Evolutionary conservation across 2,329 filamentous ascomycete genomes (phyloP).

Genomic region (Cordyceps javanica): DNA sequence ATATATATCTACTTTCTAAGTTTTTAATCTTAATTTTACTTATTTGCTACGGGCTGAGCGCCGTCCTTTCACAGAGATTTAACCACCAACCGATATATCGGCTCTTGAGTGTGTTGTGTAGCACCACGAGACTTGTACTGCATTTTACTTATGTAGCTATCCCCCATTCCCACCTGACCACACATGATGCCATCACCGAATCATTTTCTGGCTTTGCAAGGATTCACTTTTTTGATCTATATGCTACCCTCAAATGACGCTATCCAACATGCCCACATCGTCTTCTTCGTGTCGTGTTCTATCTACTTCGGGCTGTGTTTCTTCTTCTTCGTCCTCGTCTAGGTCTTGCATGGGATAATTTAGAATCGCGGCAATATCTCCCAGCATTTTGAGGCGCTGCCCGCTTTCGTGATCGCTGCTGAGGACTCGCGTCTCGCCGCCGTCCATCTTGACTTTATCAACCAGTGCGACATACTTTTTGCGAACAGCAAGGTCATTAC

Average conservation of each 20-base stretch:
- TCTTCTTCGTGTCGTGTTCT: conserved; percentile 22
- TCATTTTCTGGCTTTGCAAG: neutral
- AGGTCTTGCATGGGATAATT: conserved; percentile 83
- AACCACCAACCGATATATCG: too few relatives aligned
- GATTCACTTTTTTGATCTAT: neutral
- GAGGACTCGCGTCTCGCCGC: conserved; percentile 81
- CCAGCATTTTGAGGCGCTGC: conserved; percentile 72
- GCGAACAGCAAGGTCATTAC: conserved; percentile 68
- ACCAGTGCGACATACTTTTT: conserved; percentile 80
- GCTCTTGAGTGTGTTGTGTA: too few relatives aligned
- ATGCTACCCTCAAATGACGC: conserved; percentile 25
- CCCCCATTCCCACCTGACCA: too few relatives aligned
- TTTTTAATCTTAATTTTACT: too few relatives aligned
- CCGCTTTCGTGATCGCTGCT: conserved; percentile 95
- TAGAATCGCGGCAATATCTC: conserved; percentile 82
- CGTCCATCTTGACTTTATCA: conserved; percentile 78
- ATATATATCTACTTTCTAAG: too few relatives aligned
- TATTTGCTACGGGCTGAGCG: too few relatives aligned
- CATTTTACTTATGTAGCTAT: too few relatives aligned
- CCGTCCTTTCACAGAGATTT: too few relatives aligned
- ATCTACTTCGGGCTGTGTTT: conserved; percentile 15
- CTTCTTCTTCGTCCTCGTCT: conserved; percentile 59
- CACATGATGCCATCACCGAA: too few relatives aligned
- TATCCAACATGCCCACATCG: conserved; percentile 25
- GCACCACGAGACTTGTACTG: too few relatives aligned